Evolutionary conservation across 176 grass and related monocot genomes (phyloP).

Genomic region (Paspalum vaginatum): DNA sequence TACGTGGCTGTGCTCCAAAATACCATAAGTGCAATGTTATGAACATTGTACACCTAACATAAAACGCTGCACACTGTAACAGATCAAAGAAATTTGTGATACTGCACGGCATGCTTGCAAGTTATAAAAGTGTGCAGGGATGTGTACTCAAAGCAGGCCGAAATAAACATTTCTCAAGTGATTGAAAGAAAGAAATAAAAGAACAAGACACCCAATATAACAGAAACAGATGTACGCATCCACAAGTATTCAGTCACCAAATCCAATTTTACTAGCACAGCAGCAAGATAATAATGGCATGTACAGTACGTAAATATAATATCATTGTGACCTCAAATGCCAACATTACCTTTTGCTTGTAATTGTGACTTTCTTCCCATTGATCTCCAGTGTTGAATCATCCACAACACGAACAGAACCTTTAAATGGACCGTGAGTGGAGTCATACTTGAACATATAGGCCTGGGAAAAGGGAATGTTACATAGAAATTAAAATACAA

Average conservation of each 20-base stretch:
- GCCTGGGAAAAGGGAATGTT: slow-evolving; percentile 54
- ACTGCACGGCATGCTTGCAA: not conserved
- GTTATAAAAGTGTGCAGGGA: not conserved
- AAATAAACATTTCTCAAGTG: not conserved
- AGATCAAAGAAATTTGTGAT: not conserved
- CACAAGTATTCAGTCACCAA: not conserved
- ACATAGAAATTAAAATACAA: slow-evolving; percentile 9
- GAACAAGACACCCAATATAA: not conserved
- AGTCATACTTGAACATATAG: slow-evolving; percentile 99
- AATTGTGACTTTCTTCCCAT: slow-evolving; percentile 82
- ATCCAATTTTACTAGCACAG: slow-evolving; percentile 1
- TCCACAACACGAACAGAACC: slow-evolving; percentile 81
- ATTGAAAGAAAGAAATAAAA: not conserved
- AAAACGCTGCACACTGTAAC: not conserved
- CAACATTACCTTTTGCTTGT: slow-evolving; percentile 85
- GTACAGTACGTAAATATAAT: not conserved
- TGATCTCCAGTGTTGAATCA: slow-evolving; percentile 81
- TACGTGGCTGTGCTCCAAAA: not conserved
- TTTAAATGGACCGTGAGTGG: slow-evolving; percentile 86
- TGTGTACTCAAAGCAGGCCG: not conserved
- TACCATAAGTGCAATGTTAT: not conserved
- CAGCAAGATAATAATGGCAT: not conserved
- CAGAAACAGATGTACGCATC: not conserved
- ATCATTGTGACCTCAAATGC: not conserved
- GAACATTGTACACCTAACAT: not conserved